Base-by-base conservation (phyloP, 768 basidiomycete species). In the Hygrocybe punicea region DNA sequence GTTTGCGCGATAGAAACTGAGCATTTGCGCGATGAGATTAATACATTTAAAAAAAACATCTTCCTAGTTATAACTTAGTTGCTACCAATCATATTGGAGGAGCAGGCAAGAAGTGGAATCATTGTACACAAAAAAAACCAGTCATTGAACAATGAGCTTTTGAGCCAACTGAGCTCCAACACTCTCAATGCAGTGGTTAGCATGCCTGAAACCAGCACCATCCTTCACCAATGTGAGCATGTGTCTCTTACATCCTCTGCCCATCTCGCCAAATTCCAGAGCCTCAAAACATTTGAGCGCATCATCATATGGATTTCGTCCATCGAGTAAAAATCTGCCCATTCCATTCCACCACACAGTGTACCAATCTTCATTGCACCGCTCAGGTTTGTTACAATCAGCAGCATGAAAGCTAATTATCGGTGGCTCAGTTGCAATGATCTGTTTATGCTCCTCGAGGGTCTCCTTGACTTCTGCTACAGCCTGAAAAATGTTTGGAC, bases 281-380 rank as follows among this genome's bases (percentile, higher is more conserved):
- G 13, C 3, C 51, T 52, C 34, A 24, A 52, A 52, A 5, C 51
- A 21, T 6, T 36, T 54, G 39, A 54, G 16, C 6, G 53, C 53
- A 13, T 52, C 51, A 4, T 36, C 36, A 21, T 37, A 52, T 7
- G 51, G 14, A 7, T 37, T 7, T 4, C 51, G 19, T 4, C 51
- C 51, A 24, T 52, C 51, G 4, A 52, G 21, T 10, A 52, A 6
- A 17, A 52, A 37, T 52, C 51, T 2, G 2, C 17, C 53, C 40
- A 54, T 54, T 3, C 53, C 40, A 24, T 54, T 54, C 53, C 53
- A 54, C 53, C 40, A 54, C 2, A 45, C 17, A 14, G 39, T 39
- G 44, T 24, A 45, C 53, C 53, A 54, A 35, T 54, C 53, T 11
- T 44, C 11, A 25, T 4, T 24, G 19, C 53, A 54, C 3, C 33